Evolutionary conservation across 78 protist species (phyloP), one percentile per base, ranked within the genome.

Genomic region (Protostelium mycophagum): DNA sequence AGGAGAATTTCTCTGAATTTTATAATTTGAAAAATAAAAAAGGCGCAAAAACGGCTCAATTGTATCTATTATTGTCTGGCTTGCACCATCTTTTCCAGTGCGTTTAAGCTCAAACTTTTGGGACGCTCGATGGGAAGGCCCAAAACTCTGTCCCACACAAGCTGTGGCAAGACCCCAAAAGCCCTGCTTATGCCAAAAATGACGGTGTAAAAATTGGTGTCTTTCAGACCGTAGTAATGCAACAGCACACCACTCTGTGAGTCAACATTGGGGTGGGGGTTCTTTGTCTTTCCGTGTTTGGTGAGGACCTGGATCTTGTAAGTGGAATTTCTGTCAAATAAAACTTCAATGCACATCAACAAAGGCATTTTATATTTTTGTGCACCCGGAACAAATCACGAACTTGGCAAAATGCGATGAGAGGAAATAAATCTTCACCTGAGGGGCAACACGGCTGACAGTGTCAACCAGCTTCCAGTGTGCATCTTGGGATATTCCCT

Each of bases 251-350:
- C 97, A 5, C 95, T 91, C 89, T 95, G 97, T n/a, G 97, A 91
- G 88, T 95, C 97, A 29, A 95, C 95, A 88, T 95, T 95, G 83
- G 97, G 97, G 89, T 25, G 93, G 73, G 97, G 97, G 92, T 95
- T 95, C 95, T 93, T 93, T 28, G 95, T 91, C 95, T 95, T 95
- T 34, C 95, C 94, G 85, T 93, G 93, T 90, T 93, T 90, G 1
- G 90, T 91, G 83, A 92, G 89, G 34, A 95, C 87, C 36, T 36
- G 38, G 35, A n/a, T n/a, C n/a, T n/a, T n/a, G n/a, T n/a, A n/a
- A n/a, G n/a, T n/a, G n/a, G n/a, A n/a, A n/a, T n/a, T n/a, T n/a
- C n/a, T n/a, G n/a, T n/a, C n/a, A n/a, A n/a, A n/a, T n/a, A n/a
- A n/a, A n/a, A n/a, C n/a, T n/a, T n/a, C n/a, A n/a, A n/a, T n/a